A percentile compares a stretch with the other conserved stretches of the same genome.
phyloP scores from a whole-genome alignment of 257 asterid genomes.

The Linderniella brevidens region DNA sequence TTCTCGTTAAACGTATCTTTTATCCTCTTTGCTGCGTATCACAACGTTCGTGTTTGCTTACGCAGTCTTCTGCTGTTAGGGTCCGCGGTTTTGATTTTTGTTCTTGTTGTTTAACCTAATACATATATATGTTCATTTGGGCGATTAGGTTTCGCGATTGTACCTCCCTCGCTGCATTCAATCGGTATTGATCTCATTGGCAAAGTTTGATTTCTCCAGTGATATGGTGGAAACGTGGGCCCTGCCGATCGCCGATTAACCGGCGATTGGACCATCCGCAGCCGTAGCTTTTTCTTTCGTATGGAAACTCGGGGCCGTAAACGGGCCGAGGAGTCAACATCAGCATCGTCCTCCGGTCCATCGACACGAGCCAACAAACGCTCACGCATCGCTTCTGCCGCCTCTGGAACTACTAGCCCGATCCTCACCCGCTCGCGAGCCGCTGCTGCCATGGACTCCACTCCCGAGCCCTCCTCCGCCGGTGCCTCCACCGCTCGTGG shows the following conservation, averaged over 20 bases:
- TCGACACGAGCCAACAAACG: constrained; percentile 76
- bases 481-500: constrained; percentile 69
- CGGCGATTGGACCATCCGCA: constrained; percentile 60
- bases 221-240: constrained; percentile 23
- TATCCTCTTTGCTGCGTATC: no score
- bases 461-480: constrained; percentile 57
- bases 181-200: no score
- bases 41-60: no score
- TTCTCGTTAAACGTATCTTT: no score
- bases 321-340: constrained; percentile 99
- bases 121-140: no score
- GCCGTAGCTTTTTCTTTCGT: constrained; percentile 48
- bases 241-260: constrained; percentile 68
- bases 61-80: no score
- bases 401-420: constrained; percentile 8
- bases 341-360: constrained; percentile 84
- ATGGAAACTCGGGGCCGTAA: constrained; percentile 99
- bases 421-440: constrained; percentile 62
- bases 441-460: constrained; percentile 52
- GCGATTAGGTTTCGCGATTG: no score
- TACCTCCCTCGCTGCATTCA: no score
- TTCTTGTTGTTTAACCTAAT: no score
- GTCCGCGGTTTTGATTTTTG: no score
- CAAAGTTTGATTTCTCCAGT: neutral
- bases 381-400: constrained; percentile 23